Percentiles rank a stretch among this genome's conserved stretches.
Evolutionary conservation across 208 protist genomes (phyloP).

Genomic region (Ichthyophonus hoferi): DNA sequence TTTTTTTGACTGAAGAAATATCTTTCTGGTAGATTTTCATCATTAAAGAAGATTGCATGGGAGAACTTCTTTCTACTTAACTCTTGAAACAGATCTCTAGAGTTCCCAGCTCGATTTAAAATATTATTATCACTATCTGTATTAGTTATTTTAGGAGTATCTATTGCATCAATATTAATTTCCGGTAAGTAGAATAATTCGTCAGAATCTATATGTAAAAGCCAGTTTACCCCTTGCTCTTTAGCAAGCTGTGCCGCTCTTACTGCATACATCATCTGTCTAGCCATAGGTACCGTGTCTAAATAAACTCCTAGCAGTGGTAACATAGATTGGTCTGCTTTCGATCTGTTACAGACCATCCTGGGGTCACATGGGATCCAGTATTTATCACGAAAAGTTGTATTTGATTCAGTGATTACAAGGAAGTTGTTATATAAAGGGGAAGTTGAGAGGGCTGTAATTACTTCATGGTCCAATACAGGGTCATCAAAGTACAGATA

Average conservation of each 20-base stretch:
- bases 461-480: not conserved
- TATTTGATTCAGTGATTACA: not conserved
- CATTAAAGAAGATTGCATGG: not conserved
- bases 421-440: not conserved
- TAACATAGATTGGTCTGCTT: not conserved
- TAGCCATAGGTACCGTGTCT: not conserved
- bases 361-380: not conserved
- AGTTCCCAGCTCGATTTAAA: not conserved
- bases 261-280: not conserved
- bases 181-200: not conserved
- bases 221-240: not conserved
- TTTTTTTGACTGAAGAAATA: not conserved
- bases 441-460: not conserved
- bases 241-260: not conserved
- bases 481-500: not conserved
- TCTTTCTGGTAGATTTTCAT: not conserved
- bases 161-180: not conserved
- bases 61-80: not conserved
- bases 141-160: too few relatives aligned
- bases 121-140: not conserved
- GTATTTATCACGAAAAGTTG: not conserved
- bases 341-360: not conserved
- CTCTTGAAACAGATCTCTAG: not conserved
- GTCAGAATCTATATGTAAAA: not conserved
- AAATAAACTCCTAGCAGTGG: not conserved